phyloP scores from a whole-genome alignment of 257 asterid genomes.

The Orobanche coerulescens region DNA sequence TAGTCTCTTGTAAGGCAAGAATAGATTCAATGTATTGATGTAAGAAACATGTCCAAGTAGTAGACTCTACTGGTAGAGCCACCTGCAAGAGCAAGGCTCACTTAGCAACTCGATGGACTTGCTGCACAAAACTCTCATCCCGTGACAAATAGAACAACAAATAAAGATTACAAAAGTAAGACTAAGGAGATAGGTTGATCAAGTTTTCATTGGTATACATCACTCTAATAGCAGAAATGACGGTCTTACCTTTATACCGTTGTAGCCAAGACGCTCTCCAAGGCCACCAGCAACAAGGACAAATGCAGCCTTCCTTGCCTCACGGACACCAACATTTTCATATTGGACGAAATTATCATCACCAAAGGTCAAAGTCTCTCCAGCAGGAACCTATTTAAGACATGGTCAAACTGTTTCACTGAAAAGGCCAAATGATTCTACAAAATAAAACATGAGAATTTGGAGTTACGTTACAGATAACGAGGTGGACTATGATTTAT shows the following conservation, averaged over 20 bases:
- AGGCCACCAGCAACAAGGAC: constrained; percentile 99
- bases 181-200: not conserved
- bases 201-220: not conserved
- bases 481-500: not conserved
- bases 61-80: constrained; percentile 82
- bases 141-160: constrained; percentile 13
- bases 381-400: constrained; percentile 78
- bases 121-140: not conserved
- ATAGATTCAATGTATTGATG: constrained; percentile 87
- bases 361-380: constrained; percentile 72
- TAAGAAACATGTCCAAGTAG: constrained; percentile 80
- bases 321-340: constrained; percentile 82
- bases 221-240: not conserved
- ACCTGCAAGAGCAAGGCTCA: constrained; percentile 54
- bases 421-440: constrained; percentile 12
- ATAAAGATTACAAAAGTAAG: not conserved
- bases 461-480: too few relatives aligned
- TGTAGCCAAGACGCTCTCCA: constrained; percentile 98
- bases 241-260: constrained; percentile 76
- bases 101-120: constrained; percentile 12
- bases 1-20: constrained; percentile 87
- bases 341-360: constrained; percentile 52
- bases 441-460: not conserved
- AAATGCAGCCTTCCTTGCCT: constrained; percentile 84
- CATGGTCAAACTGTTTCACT: constrained; percentile 10